Conservation (phyloP, 345 rosid species). For the Eucalyptus pumila region DNA sequence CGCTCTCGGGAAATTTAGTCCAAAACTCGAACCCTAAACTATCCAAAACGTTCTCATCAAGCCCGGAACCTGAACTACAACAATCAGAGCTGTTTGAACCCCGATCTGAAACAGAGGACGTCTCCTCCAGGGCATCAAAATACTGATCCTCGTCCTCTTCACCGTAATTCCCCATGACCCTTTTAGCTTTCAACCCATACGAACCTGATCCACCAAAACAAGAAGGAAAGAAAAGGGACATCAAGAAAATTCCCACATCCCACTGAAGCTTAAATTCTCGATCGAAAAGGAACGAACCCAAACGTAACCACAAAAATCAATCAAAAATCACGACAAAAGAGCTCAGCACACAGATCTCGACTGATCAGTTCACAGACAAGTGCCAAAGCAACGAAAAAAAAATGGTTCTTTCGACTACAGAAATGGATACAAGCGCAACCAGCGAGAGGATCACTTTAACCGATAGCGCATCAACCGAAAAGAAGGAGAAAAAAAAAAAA, state of each 20-base stretch:
- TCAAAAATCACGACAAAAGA: not conserved
- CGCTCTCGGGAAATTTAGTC: conserved; percentile 41
- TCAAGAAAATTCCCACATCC: not conserved
- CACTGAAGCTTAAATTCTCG: not conserved
- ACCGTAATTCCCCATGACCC: conserved; percentile 12
- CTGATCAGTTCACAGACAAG: not conserved
- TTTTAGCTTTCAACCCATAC: not conserved
- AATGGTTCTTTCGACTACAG: not conserved
- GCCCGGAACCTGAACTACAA: conserved; percentile 5
- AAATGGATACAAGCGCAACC: not conserved
- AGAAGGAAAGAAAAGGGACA: not conserved
- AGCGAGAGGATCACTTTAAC: not conserved
- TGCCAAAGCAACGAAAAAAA: not conserved
- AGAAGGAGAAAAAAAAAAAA: not conserved
- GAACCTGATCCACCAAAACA: conserved; percentile 7
- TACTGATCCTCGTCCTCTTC: conserved; percentile 35
- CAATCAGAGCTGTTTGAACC: conserved; percentile 23
- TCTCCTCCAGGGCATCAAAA: conserved; percentile 55
- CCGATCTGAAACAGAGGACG: conserved; percentile 34
- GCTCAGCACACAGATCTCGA: not conserved
- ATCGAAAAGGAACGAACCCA: not conserved
- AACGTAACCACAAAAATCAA: not conserved
- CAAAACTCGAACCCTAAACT: conserved; percentile 29
- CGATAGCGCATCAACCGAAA: not conserved
- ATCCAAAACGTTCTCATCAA: not conserved